Conservation (phyloP, 352 stramenopile genomes). For the Phytophthora boehmeriae region DNA sequence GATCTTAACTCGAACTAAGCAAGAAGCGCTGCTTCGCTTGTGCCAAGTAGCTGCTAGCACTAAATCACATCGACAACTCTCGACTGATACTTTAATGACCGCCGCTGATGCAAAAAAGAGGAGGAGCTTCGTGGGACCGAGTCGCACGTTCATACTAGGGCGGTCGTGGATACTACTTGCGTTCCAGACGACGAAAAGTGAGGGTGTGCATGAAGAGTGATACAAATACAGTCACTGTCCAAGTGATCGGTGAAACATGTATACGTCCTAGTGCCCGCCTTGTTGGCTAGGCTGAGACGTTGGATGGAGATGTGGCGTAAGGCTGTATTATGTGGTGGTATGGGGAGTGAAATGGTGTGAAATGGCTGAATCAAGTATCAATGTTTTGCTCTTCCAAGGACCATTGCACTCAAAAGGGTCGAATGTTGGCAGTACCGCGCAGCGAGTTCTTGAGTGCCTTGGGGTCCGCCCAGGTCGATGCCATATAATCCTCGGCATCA, state of each 20-base stretch:
- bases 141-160: slow-evolving; percentile 9
- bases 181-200: neutral
- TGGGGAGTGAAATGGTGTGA: too few species aligned
- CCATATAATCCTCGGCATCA: slow-evolving; percentile 96
- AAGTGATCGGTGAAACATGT: too few species aligned
- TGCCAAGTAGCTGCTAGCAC: slow-evolving; percentile 32
- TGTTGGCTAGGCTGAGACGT: too few species aligned
- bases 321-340: too few species aligned
- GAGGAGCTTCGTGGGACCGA: slow-evolving; percentile 29
- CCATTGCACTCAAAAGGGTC: slow-evolving; percentile 57
- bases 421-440: slow-evolving; percentile 89
- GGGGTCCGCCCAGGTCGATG: slow-evolving; percentile 93
- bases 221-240: too few species aligned
- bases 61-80: slow-evolving; percentile 23
- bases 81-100: slow-evolving; percentile 13
- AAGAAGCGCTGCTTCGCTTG: slow-evolving; percentile 51
- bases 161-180: neutral
- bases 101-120: slow-evolving; percentile 19
- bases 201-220: too few species aligned
- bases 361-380: neutral
- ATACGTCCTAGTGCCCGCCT: too few species aligned
- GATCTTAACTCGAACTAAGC: slow-evolving; percentile 55
- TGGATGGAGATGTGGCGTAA: too few species aligned
- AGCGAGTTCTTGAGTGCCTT: slow-evolving; percentile 93
- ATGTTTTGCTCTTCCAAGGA: neutral